Evolutionary conservation across 2,329 filamentous ascomycete species (phyloP).

Genomic region (Fusarium sp.): DNA sequence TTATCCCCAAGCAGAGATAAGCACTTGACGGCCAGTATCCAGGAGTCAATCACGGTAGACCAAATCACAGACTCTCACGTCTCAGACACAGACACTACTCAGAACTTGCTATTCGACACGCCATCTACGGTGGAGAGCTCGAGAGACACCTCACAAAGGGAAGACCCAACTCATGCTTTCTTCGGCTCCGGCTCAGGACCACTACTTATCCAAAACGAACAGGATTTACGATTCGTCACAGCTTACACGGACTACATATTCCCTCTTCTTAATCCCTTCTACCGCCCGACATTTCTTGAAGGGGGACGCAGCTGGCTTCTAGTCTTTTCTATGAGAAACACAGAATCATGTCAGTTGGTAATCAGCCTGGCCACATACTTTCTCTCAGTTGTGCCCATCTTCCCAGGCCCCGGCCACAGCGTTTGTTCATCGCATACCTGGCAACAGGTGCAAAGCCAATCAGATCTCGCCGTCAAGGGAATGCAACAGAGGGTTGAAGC

Average conservation of each 20-base stretch:
- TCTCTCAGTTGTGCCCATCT: conserved; percentile 4
- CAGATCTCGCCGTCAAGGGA: background rate
- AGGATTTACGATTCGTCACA: conserved; percentile 13
- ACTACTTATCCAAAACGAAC: background rate
- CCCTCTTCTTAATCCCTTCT: conserved; percentile 68
- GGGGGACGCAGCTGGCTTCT: conserved; percentile 66
- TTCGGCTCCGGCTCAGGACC: background rate
- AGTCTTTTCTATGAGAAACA: conserved; percentile 60
- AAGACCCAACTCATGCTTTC: background rate
- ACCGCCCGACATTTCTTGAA: conserved; percentile 60
- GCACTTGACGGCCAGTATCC: rapidly evolving
- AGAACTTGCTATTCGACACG: too few species aligned
- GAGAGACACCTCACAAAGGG: background rate
- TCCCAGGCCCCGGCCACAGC: background rate
- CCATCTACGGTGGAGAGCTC: too few species aligned
- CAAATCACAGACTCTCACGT: background rate
- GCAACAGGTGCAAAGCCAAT: conserved; percentile 4
- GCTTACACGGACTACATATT: conserved; percentile 54
- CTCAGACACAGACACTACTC: background rate
- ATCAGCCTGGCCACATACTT: conserved; percentile 49
- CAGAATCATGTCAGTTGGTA: conserved; percentile 61
- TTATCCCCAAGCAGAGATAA: background rate
- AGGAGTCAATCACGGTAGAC: background rate
- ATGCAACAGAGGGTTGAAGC: conserved; percentile 2
- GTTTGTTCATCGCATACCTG: background rate